Evolutionary conservation across 306 rosid species (phyloP), one percentile per base, ranked within the genome.

Genomic region (Gillenia trifoliata): DNA sequence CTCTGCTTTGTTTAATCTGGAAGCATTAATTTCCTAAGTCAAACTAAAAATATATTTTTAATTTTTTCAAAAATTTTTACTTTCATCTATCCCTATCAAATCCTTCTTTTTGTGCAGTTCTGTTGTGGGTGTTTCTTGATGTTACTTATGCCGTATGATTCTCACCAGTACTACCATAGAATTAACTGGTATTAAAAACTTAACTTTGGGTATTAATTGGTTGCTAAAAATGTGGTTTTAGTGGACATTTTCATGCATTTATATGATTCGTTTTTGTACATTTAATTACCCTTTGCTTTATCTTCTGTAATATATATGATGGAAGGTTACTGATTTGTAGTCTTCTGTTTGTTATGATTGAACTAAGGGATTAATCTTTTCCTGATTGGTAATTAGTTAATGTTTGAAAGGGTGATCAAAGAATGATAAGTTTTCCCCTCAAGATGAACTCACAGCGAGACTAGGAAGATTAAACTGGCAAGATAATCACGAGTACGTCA

Each of bases 1-100:
- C 22, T 74, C 64, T 11, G 66, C 71, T 64, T 83, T 77, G 72
- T 69, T 66, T 63, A 65, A 68, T 81, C 60, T 43, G 60, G 74
- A 70, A 70, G 78, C 68, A 78, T 65, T 56, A 56, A 22, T 59
- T 25, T 75, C 78, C 31, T 3, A 70, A 64, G 88, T 87, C 91
- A 86, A 86, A 77, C 62, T 67, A 41, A 12, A 70, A 71, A 17
- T 23, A 23, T 64, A 15, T 70, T 69, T 10, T 75, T 16, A n/a
- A 41, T 34, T 26, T 26, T 59, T 19, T 50, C 8, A n/a, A n/a
- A n/a, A n/a, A 11, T 59, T 26, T 26, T 11, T 20, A 17, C 10
- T 30, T 70, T 59, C 54, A 28, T 62, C 77, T n/a, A 28, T 70
- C 41, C 76, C 65, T 15, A 50, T 78, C 85, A 72, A 74, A 71